Base-by-base conservation (phyloP, 2,329 filamentous ascomycete genomes). In the Celoporthe dispersa region DNA sequence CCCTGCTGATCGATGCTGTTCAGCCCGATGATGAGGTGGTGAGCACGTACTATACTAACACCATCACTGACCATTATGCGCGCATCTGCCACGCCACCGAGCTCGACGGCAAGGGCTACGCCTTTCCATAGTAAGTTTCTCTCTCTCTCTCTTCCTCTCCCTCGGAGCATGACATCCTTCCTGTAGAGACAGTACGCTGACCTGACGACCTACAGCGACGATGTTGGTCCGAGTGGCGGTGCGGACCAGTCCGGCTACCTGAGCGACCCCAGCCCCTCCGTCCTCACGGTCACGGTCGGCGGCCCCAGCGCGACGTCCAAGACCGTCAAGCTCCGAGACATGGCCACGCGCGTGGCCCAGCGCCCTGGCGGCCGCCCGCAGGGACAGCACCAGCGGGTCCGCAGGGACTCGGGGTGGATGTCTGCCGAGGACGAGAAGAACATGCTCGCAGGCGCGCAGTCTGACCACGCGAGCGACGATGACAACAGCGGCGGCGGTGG, bases 31-130 rank as follows among this genome's bases (percentile, higher is more conserved):
- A 82, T 65, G 86, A 87, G 76, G 72, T 75, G 0, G 79, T 85
- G 2, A 76, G 76, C 7, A 77, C 76, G 11, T 91, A 90, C 76
- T 92, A 92, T 78, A 73, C 77, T 55, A 79, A 85, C 19, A 68
- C 74, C 3, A 78, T 86, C 63, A 91, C 89, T 57, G 92, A 92
- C 78, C 90, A 92, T 78, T 92, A 91, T 77, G 81, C 88, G 63
- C 84, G 90, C 69, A 85, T 92, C 73, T 86, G 90, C 71, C 90
- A 93, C 78, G 85, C 82, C 71, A 82, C 83, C 51, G 89, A 87
- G 74, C 76, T 88, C 48, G 87, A 89, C 76, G 82, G 86, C 11
- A 83, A 84, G 64, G 90, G 91, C 11, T 93, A 93, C 79, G 89
- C 90, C 0, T 92, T 92, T 74, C 89, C 90, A 0, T 92, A 92